Evolutionary conservation across 2,329 filamentous ascomycete species (phyloP), one percentile per base, ranked within the genome.

Genomic region (Aspergillus sp.): DNA sequence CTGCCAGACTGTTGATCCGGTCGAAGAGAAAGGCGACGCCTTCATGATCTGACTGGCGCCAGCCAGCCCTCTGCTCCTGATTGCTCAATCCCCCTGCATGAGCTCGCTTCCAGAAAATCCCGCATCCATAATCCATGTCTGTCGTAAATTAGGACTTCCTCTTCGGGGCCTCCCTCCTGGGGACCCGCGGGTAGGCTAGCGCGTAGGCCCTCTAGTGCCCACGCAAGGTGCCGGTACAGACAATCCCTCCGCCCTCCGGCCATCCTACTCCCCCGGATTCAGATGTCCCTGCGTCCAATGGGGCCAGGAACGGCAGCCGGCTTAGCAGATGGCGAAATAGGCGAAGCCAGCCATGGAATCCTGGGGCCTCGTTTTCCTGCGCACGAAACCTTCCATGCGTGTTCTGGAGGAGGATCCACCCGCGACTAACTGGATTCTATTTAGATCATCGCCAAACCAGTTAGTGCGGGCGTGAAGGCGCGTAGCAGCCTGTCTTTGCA

Each of bases 401-500:
- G 35, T 38, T 38, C 35, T 38, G 35, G 35, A 30, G 35, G 35
- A n/a, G 35, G 35, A 38, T 48, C 14, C 17, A 8, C 46, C 46
- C 33, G 26, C 35, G 17, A 19, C 36, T 19, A 41, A 32, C 22
- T 24, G 46, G 46, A 17, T 17, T n/a, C 35, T n/a, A 4, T n/a
- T 17, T 38, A 38, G 16, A n/a, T 38, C 16, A 6, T 6, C 13
- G 7, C 33, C 33, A 14, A 36, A 14, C 24, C 6, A 26, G 16
- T 16, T 16, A 38, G 35, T 13, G 33, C 9, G 14, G 35, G 6
- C 11, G 35, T 38, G 35, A 38, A 38, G 30, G 45, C 16, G 45
- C 32, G 26, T 47, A 8, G 45, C 45, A 24, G 32, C 45, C 45
- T 47, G 32, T 13, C 38, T 20, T 38, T 47, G n/a, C 45, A 47